These are phyloP conservation scores for Saccharomycopsis fodiens DNA, from an alignment of 805 yeast species.

Conservation along the genomic window DNA sequence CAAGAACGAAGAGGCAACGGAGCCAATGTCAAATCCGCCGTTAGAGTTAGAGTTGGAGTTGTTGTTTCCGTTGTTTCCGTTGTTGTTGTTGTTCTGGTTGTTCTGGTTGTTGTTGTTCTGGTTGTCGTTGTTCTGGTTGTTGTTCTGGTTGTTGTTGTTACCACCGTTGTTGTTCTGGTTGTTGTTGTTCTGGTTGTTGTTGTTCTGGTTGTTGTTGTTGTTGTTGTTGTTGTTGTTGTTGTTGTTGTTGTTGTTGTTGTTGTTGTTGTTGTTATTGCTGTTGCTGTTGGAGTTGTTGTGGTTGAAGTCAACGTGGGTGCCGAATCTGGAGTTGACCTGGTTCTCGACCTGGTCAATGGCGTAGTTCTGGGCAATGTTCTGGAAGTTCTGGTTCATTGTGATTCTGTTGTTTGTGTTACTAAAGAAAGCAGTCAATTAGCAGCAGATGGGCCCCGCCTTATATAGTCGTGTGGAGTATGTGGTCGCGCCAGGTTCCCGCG, in stretches of 20 bases:
- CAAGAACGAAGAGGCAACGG: conserved; percentile 17
- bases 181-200: conserved; percentile 17
- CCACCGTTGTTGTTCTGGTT: conserved; percentile 6
- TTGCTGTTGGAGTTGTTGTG: conserved; percentile 6
- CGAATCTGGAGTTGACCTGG: conserved; percentile 19
- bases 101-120: conserved; percentile 12
- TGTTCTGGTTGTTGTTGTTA: conserved; percentile 4
- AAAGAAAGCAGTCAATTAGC: background rate
- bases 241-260: conserved; percentile 13
- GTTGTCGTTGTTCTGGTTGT: conserved; percentile 12
- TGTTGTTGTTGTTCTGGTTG: conserved; percentile 8
- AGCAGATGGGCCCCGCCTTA: background rate
- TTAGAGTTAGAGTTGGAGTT: conserved; percentile 16
- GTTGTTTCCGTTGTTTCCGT: conserved; percentile 7
- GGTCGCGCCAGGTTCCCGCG: background rate
- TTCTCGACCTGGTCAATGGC: conserved; percentile 16
- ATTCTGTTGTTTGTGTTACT: background rate
- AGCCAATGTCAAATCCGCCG: conserved; percentile 10
- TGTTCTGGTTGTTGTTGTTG: conserved; percentile 11
- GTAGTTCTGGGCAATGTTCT: conserved; percentile 13
- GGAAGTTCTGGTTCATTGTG: conserved; percentile 1
- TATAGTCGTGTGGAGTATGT: too few relatives aligned
- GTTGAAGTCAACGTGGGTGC: conserved; percentile 19
- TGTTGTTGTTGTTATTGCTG: conserved; percentile 9
- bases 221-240: conserved; percentile 8